These are phyloP conservation scores for Silene coronaria DNA, from an alignment of 179 eudicot genomes.

Conservation along the genomic window DNA sequence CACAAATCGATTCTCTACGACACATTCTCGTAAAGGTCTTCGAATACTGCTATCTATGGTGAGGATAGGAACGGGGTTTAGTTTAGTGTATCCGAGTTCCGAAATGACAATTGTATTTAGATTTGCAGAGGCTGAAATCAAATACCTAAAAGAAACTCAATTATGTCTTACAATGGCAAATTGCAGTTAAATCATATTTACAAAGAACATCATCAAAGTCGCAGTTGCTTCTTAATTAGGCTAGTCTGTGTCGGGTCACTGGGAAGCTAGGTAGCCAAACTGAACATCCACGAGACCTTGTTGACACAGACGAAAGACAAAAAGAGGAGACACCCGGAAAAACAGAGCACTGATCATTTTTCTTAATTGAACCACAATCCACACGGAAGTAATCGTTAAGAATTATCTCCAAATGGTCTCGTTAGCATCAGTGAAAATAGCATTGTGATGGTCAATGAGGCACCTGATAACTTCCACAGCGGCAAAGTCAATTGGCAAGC, in stretches of 20 bases:
- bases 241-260: too few species aligned
- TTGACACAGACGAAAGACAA: background rate
- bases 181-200: background rate
- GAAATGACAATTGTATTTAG: background rate
- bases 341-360: background rate
- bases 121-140: background rate
- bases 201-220: background rate
- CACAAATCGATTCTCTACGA: too few species aligned
- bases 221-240: background rate
- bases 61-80: too few species aligned
- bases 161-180: constrained; percentile 1
- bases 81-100: background rate
- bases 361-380: background rate
- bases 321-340: background rate
- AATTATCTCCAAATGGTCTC: constrained; percentile 67
- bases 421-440: constrained; percentile 82
- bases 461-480: constrained; percentile 85
- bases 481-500: constrained; percentile 59
- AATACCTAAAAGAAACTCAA: background rate
- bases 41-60: too few species aligned
- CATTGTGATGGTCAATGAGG: constrained; percentile 83
- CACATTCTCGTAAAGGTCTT: too few species aligned
- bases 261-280: background rate
- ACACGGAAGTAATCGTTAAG: background rate
- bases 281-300: background rate